Evolutionary conservation across 805 yeast species (phyloP).

Genomic region (Saccharomycopsis vini): DNA sequence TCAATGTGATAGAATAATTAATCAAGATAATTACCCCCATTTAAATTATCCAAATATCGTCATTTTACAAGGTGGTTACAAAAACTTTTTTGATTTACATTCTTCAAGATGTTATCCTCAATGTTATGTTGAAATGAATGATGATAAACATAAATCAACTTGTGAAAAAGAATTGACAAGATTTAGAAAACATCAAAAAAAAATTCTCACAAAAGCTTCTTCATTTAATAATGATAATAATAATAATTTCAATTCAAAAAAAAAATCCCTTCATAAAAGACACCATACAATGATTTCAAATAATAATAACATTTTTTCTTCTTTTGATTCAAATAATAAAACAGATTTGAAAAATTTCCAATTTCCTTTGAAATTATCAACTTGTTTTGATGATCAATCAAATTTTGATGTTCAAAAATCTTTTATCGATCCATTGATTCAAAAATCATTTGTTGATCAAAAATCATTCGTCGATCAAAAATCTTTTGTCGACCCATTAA

Average conservation of each 20-base stretch:
- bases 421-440: too few relatives aligned
- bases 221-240: constrained; percentile 23
- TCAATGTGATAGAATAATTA: constrained; percentile 68
- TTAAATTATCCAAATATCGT: constrained; percentile 83
- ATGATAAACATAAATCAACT: constrained; percentile 38
- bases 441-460: too few relatives aligned
- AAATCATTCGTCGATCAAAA: too few relatives aligned
- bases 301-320: constrained; percentile 9
- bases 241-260: neutral
- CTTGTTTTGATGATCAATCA: too few relatives aligned
- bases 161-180: constrained; percentile 47
- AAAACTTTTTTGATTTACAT: constrained; percentile 55
- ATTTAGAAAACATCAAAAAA: constrained; percentile 39
- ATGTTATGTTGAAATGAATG: constrained; percentile 82
- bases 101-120: constrained; percentile 61
- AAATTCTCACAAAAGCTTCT: constrained; percentile 27
- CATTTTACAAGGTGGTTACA: constrained; percentile 87
- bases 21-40: constrained; percentile 69
- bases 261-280: constrained; percentile 6
- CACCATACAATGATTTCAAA: constrained; percentile 12
- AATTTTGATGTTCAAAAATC: too few relatives aligned
- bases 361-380: neutral
- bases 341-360: constrained; percentile 1
- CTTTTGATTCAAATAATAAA: constrained; percentile 1
- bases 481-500: constrained; percentile 4